Evolutionary conservation across 1,284 basidiomycete genomes (phyloP).

Genomic region (Cryptococcus sp.): DNA sequence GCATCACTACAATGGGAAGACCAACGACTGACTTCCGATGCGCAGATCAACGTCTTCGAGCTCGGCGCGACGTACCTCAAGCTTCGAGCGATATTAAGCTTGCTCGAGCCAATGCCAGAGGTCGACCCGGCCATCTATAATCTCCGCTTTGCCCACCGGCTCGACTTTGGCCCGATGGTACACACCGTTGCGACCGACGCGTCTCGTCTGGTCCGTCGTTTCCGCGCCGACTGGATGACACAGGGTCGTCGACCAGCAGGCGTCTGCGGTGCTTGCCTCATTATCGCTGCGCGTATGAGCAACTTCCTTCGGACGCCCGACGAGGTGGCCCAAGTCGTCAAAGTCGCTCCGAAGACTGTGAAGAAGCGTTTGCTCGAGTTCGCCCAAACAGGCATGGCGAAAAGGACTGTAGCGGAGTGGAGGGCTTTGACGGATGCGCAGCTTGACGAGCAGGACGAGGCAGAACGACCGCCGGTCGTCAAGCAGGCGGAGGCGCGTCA

Average conservation of each 20-base stretch:
- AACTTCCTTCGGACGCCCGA: conserved; percentile 90
- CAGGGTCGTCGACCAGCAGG: conserved; percentile 93
- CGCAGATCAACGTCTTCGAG: conserved; percentile 94
- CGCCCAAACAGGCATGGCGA: conserved; percentile 81
- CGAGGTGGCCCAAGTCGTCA: conserved; percentile 97
- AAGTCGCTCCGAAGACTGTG: conserved; percentile 93
- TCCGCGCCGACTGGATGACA: conserved; percentile 97
- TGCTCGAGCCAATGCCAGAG: conserved; percentile 69
- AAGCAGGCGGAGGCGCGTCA: conserved; percentile 50
- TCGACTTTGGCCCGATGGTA: conserved; percentile 95
- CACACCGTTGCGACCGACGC: conserved; percentile 91
- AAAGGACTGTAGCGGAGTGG: conserved; percentile 87
- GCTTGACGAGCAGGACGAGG: conserved; percentile 50
- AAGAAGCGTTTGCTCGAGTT: conserved; percentile 96
- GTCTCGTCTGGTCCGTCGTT: conserved; percentile 88
- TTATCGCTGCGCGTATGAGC: conserved; percentile 97
- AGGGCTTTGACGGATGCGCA: conserved; percentile 71
- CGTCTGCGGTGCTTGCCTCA: conserved; percentile 92
- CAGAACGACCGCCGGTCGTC: conserved; percentile 40
- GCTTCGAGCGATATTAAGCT: conserved; percentile 83
- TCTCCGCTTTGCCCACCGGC: conserved; percentile 90
- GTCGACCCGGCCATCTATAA: conserved; percentile 98
- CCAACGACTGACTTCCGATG: conserved; percentile 4
- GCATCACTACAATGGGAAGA: no score
- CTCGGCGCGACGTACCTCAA: conserved; percentile 95